Base-by-base conservation (phyloP, 495 filamentous ascomycete genomes). In the Penicillium flavigenum region DNA sequence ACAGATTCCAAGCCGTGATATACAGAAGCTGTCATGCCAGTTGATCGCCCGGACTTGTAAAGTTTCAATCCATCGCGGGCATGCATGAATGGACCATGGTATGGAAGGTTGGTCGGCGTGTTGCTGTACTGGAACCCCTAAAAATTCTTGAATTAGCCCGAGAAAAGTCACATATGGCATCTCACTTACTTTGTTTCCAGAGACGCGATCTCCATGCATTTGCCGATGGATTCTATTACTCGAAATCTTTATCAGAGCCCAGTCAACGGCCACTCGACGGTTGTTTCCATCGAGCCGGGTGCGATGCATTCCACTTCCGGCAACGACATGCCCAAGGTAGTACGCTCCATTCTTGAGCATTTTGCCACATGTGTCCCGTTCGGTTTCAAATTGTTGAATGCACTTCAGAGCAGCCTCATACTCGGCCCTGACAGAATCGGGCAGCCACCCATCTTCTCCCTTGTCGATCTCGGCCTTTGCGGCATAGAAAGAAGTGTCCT, bases 1-100 rank as follows among this genome's bases (percentile, higher is more conserved):
- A 46, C 24, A 6, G 44, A 46, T 46, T 46, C 44, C 44, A 46
- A 46, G 44, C 24, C 14, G 17, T 26, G 5, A 46, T 8, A n/a
- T 24, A 17, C 24, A 16, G 44, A 46, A 46, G 12, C 11, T n/a
- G 44, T 46, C 4, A 46, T 27, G 5, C 22, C 22, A 46, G 44
- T 46, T 9, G 44, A 46, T 46, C 22, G 44, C 22, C 44, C 44
- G 24, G 44, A 46, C 24, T 46, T 46, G 44, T 16, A 46, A 27
- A 46, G 4, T n/a, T 1, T 27, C 11, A 8, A 8, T 3, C 44
- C 44, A 9, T 27, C 14, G 24, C 1, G 24, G 14, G 11, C 5
- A 27, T 46, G 5, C 14, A 16, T 2, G 14, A n/a, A 2, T 27
- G 11, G 27, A 5, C 44, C 24, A 46, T 46, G 4, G n/a, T 46